Conservation (phyloP, 164 flowering plant genomes). For the Berberis vulgaris region DNA sequence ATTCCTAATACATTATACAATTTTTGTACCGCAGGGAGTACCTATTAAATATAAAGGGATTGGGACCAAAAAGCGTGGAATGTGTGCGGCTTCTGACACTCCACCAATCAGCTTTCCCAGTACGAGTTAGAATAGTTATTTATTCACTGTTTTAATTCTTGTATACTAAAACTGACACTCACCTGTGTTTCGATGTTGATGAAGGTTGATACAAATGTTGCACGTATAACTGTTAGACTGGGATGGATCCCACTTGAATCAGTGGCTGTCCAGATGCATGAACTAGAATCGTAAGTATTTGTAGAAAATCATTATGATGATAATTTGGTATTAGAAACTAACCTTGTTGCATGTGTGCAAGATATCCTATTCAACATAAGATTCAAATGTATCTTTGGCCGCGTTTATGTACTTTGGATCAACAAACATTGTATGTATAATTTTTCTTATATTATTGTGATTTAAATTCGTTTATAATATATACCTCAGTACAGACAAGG, state of each 20-base stretch:
- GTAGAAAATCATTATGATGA: neutral
- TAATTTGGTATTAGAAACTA: too few species aligned
- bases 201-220: slow-evolving; percentile 93
- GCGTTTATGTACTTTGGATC: slow-evolving; percentile 60
- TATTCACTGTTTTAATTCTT: neutral
- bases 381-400: slow-evolving; percentile 91
- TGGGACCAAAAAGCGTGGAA: slow-evolving; percentile 95
- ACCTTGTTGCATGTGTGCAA: slow-evolving; percentile 10
- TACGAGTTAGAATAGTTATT: slow-evolving; percentile 30
- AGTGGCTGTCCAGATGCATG: slow-evolving; percentile 72
- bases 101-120: slow-evolving; percentile 96
- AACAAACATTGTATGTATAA: slow-evolving; percentile 47
- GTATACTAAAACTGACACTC: neutral
- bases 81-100: slow-evolving; percentile 93
- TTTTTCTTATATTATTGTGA: too few species aligned
- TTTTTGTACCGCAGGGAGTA: slow-evolving; percentile 46
- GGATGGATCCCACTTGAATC: slow-evolving; percentile 96
- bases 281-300: slow-evolving; percentile 54
- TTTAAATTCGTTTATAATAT: too few species aligned
- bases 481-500: too few species aligned
- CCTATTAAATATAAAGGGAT: slow-evolving; percentile 72
- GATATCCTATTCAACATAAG: slow-evolving; percentile 64
- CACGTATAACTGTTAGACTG: slow-evolving; percentile 67
- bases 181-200: slow-evolving; percentile 1
- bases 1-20: neutral